Evolutionary conservation across 2,329 filamentous ascomycete species (phyloP).

Genomic region (Xylaria sp.): DNA sequence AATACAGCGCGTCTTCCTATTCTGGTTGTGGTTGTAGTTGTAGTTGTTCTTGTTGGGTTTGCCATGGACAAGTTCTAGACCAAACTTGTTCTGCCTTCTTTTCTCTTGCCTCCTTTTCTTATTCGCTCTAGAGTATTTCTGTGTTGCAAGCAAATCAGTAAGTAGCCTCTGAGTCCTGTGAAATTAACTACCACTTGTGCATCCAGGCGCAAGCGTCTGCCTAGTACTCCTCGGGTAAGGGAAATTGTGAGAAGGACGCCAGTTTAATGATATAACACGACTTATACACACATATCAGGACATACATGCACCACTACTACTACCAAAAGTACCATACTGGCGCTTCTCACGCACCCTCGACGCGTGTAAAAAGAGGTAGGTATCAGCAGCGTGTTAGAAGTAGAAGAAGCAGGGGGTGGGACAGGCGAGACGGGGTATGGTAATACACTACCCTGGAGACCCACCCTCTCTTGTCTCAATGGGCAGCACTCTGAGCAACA

Average conservation of each 20-base stretch:
- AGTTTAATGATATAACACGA: too few species aligned
- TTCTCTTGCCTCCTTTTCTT: background rate
- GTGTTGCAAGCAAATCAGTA: too few species aligned
- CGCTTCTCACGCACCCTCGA: conserved; percentile 20
- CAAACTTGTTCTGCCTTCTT: background rate
- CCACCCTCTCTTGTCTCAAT: conserved; percentile 27
- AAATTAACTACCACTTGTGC: too few species aligned
- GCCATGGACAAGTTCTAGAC: background rate
- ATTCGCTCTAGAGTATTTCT: background rate
- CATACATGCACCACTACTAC: background rate
- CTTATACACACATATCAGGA: background rate
- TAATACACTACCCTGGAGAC: background rate
- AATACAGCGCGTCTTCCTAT: conserved; percentile 11
- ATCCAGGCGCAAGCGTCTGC: background rate
- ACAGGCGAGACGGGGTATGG: background rate
- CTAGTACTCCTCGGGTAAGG: background rate
- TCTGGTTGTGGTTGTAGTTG: background rate
- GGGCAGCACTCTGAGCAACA: conserved; percentile 21
- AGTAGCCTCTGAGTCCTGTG: too few species aligned
- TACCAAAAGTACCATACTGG: conserved; percentile 17
- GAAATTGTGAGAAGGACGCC: background rate
- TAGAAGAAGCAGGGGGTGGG: background rate
- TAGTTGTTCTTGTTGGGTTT: background rate
- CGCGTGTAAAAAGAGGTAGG: conserved; percentile 20
- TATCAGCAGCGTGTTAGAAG: conserved; percentile 13